Evolutionary conservation across 257 asterid species (phyloP), one percentile per base, ranked within the genome.

Genomic region (Solanum etuberosum): DNA sequence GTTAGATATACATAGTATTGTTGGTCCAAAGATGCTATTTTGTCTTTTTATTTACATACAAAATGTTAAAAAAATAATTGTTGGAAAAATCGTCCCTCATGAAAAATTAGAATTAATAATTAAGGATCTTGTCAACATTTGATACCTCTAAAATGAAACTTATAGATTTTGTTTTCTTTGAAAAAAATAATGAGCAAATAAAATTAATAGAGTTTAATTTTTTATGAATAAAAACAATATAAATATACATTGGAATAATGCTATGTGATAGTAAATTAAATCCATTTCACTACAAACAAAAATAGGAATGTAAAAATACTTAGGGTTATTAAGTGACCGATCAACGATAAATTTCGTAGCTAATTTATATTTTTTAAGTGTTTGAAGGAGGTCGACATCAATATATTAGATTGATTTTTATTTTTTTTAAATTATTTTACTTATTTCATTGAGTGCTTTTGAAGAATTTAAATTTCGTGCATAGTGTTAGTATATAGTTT

Each of bases 21-120:
- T 88, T 90, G 77, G 91, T 83, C 71, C 15, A 31, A 89, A 91
- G 91, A 92, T 92, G 89, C 94, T 87, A 67, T 29, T 92, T 91
- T 93, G 94, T 90, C 90, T n/a, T 51, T 37, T 25, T 61, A 61
- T 35, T 37, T 65, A 84, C 16, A 7, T 38, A n/a, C 38, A 83
- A 59, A 34, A 59, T 35, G 27, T 46, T 38, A 7, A 70, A 31
- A 59, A 16, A 16, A 80, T 35, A 10, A 46, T 9, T 46, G 13
- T 80, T 80, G 85, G 85, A 80, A 46, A 11, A 80, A 80, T 80
- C 85, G 67, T 46, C 18, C 61, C 2, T 67, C 85, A 31, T 43
- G 20, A 29, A 46, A 80, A 78, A 23, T 1, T 25, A 38, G 10
- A 84, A 43, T 84, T 25, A 37, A 84, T 77, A 54, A 54, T 54